Percentiles rank a stretch among this genome's conserved stretches.
Evolutionary conservation across 106 monocot species (phyloP).

Genomic region (Acorus calamus): DNA sequence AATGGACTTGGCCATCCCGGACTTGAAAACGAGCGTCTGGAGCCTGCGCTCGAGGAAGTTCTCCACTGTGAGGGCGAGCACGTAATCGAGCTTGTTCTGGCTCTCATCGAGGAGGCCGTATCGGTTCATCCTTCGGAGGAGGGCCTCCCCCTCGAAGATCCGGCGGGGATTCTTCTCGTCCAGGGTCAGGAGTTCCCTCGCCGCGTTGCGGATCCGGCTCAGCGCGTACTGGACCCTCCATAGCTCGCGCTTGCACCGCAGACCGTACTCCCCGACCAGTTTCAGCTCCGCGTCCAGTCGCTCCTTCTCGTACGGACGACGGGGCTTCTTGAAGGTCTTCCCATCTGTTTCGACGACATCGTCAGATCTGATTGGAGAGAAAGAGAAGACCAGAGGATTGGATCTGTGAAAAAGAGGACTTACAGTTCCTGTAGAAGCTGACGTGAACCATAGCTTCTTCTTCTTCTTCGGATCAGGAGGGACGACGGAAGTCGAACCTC

Average conservation of each 20-base stretch:
- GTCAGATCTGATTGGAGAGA: too few relatives aligned
- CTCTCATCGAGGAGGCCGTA: constrained; percentile 80
- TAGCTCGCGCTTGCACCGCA: constrained; percentile 80
- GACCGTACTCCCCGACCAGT: constrained; percentile 90
- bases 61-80: constrained; percentile 78
- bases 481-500: too few relatives aligned
- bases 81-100: constrained; percentile 90
- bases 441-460: constrained; percentile 58
- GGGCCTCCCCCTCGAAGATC: constrained; percentile 88
- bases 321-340: constrained; percentile 95
- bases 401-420: background rate
- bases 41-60: constrained; percentile 84
- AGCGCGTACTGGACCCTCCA: constrained; percentile 86
- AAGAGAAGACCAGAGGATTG: background rate
- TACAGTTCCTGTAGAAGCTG: constrained; percentile 65
- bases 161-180: constrained; percentile 76
- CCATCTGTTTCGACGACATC: constrained; percentile 36
- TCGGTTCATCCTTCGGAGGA: constrained; percentile 67
- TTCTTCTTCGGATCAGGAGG: background rate
- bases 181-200: constrained; percentile 78
- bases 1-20: constrained; percentile 66
- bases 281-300: constrained; percentile 82
- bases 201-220: constrained; percentile 85
- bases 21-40: constrained; percentile 84
- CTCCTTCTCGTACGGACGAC: constrained; percentile 92